phyloP scores from a whole-genome alignment of 352 stramenopile genomes.

The Phytophthora pseudosyringae region DNA sequence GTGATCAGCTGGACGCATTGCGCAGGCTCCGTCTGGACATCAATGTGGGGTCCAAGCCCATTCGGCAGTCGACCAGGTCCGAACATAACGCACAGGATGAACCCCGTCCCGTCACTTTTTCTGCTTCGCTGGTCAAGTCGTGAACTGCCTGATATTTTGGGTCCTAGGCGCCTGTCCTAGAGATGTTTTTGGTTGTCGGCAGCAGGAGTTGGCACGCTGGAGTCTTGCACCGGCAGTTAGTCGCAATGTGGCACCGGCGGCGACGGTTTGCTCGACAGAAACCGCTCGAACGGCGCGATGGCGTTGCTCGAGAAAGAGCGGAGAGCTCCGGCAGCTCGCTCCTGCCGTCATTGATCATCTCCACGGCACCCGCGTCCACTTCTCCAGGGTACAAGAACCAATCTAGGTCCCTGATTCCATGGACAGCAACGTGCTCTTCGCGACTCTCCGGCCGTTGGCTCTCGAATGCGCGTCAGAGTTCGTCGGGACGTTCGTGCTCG shows the following conservation, averaged over 20 bases:
- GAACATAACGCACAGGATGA: conserved; percentile 5
- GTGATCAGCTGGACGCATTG: conserved; percentile 16
- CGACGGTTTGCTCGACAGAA: conserved; percentile 31
- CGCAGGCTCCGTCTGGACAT: conserved; percentile 19
- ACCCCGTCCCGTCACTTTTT: conserved; percentile 13
- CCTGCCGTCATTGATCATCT: conserved; percentile 21
- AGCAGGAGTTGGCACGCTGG: background rate
- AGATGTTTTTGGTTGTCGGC: background rate
- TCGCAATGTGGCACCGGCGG: conserved; percentile 20
- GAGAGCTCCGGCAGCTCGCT: conserved; percentile 5
- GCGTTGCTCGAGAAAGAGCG: conserved; percentile 21
- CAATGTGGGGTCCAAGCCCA: background rate
- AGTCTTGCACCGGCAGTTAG: conserved; percentile 10
- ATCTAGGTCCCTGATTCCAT: conserved; percentile 8
- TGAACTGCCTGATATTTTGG: conserved; percentile 22
- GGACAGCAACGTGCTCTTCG: conserved; percentile 18
- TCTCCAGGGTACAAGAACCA: conserved; percentile 9
- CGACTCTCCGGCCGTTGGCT: conserved; percentile 29
- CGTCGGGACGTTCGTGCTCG: conserved; percentile 46
- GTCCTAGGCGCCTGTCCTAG: conserved; percentile 28
- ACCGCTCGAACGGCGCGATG: conserved; percentile 7
- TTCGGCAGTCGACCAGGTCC: conserved; percentile 15
- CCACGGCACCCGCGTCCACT: conserved; percentile 10
- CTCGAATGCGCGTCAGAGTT: conserved; percentile 50
- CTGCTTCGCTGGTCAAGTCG: conserved; percentile 4